A percentile compares a stretch with the other conserved stretches of the same genome.
These are phyloP conservation scores for Secale cereale DNA, from an alignment of 176 grass and related monocot genomes.

Conservation along the genomic window DNA sequence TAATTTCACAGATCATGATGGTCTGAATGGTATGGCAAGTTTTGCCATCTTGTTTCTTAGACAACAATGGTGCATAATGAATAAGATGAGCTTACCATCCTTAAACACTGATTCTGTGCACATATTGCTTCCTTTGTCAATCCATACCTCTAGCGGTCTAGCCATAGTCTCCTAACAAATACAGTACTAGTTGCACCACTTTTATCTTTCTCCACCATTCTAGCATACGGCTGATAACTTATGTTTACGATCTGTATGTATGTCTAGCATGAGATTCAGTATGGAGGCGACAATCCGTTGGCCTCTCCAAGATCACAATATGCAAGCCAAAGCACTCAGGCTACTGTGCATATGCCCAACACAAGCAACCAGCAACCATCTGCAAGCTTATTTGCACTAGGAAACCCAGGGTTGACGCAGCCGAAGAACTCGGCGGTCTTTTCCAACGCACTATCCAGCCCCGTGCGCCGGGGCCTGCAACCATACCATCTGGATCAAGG, in stretches of 20 bases:
- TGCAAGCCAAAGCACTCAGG: constrained; percentile 31
- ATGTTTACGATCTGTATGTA: background rate
- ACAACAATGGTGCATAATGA: background rate
- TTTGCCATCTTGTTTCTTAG: background rate
- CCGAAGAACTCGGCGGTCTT: constrained; percentile 49
- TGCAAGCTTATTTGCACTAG: constrained; percentile 9
- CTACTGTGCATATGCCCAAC: constrained; percentile 30
- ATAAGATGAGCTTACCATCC: background rate
- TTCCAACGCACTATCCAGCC: constrained; percentile 58
- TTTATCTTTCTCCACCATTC: background rate
- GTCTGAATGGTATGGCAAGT: background rate
- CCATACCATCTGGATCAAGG: constrained; percentile 63
- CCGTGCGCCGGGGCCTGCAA: constrained; percentile 53
- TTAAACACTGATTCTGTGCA: background rate
- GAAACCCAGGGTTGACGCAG: constrained; percentile 34
- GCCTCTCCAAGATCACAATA: constrained; percentile 54
- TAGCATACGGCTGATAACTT: background rate
- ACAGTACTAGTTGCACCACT: background rate
- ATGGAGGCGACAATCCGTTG: constrained; percentile 49
- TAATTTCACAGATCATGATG: background rate
- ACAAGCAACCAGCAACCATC: constrained; percentile 39
- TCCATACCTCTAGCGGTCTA: background rate
- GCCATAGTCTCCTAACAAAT: background rate
- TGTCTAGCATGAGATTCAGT: constrained; percentile 63
- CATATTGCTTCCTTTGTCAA: background rate